A percentile compares a stretch with the other conserved stretches of the same genome.
Evolutionary conservation across 306 rosid genomes (phyloP).

Genomic region (Ochetophila trinervis): DNA sequence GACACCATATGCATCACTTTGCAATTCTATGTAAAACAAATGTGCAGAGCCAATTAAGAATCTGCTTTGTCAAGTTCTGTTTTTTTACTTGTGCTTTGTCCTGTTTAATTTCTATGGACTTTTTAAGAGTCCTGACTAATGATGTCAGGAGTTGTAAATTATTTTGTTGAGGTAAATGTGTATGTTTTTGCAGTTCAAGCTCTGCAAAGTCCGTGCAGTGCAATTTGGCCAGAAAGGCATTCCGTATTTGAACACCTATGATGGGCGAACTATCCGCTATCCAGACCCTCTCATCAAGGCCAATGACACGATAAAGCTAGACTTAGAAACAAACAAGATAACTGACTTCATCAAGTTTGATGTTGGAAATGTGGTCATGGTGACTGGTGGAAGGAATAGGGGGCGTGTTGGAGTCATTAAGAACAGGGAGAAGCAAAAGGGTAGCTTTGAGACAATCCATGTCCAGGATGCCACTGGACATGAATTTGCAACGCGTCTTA

Average conservation of each 20-base stretch:
- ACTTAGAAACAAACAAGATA: slow-evolving; percentile 62
- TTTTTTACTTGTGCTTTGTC: background rate
- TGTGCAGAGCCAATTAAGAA: background rate
- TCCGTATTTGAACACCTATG: slow-evolving; percentile 72
- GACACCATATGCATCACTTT: background rate
- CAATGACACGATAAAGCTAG: slow-evolving; percentile 72
- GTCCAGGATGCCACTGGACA: slow-evolving; percentile 81
- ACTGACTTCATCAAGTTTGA: slow-evolving; percentile 74
- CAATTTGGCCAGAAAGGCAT: slow-evolving; percentile 81
- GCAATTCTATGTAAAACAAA: background rate
- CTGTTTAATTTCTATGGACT: background rate
- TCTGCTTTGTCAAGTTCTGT: background rate
- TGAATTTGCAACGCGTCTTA: slow-evolving; percentile 69
- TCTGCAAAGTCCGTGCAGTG: slow-evolving; percentile 76
- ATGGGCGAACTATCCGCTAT: slow-evolving; percentile 83
- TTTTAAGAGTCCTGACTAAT: no score
- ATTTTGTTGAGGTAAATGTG: background rate
- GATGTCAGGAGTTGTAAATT: no score
- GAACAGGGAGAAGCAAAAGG: slow-evolving; percentile 82
- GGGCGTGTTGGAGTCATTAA: slow-evolving; percentile 85
- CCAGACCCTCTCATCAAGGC: slow-evolving; percentile 81
- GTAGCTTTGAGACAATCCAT: slow-evolving; percentile 70
- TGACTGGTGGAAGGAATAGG: slow-evolving; percentile 73
- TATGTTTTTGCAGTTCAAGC: slow-evolving; percentile 57
- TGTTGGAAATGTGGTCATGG: slow-evolving; percentile 81